phyloP scores from a whole-genome alignment of 129 eudicot genomes.

The Solidago caesia region DNA sequence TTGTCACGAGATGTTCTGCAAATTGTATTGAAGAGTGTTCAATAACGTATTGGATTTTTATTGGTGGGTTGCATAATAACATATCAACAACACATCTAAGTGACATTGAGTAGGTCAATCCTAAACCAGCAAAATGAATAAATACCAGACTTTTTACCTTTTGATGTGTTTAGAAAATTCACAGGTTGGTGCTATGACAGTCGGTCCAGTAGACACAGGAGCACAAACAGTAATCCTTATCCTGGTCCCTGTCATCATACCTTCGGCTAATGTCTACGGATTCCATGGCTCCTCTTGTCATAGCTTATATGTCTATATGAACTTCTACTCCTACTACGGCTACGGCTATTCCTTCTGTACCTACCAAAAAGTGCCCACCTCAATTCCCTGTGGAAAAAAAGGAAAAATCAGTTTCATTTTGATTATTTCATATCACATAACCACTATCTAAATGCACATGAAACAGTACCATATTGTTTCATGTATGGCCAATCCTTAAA shows the following conservation, averaged over 20 bases:
- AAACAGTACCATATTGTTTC: background rate
- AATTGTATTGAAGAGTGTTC: too few species aligned
- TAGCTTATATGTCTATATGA: slow-evolving; percentile 80
- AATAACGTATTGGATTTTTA: too few species aligned
- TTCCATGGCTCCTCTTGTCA: slow-evolving; percentile 66
- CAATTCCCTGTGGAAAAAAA: slow-evolving; percentile 49
- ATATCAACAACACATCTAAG: background rate
- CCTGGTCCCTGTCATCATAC: slow-evolving; percentile 54
- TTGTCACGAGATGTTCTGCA: too few species aligned
- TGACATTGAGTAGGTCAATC: background rate
- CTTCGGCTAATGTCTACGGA: slow-evolving; percentile 64
- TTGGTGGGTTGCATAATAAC: background rate
- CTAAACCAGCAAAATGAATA: background rate
- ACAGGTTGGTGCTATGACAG: too few species aligned
- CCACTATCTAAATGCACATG: background rate
- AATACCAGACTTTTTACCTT: too few species aligned
- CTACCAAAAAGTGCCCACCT: slow-evolving; percentile 76
- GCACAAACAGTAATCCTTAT: slow-evolving; percentile 19
- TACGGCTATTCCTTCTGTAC: slow-evolving; percentile 60
- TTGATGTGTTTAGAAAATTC: too few species aligned
- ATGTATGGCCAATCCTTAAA: background rate
- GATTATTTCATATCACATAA: too few species aligned
- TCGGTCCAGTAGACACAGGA: too few species aligned
- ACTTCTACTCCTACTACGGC: slow-evolving; percentile 78
- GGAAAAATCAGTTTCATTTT: background rate